These are phyloP conservation scores for Kluyveromyces aestuarii DNA, from an alignment of 805 yeast genomes.

Conservation along the genomic window DNA sequence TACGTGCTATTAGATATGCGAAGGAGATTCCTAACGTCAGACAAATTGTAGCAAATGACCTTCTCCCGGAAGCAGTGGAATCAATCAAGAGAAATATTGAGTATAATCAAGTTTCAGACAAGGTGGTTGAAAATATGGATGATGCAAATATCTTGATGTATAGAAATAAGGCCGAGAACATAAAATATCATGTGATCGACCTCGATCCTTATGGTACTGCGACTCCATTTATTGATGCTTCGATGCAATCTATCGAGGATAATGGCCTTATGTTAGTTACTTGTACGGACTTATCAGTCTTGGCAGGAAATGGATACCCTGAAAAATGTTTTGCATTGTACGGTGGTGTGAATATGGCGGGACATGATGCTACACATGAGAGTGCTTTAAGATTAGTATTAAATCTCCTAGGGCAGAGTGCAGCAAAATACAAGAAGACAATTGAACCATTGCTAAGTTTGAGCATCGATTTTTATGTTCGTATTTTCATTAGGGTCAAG, in stretches of 20 bases:
- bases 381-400: slow-evolving; percentile 82
- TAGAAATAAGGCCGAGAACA: slow-evolving; percentile 30
- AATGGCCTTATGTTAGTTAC: slow-evolving; percentile 85
- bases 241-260: slow-evolving; percentile 73
- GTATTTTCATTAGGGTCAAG: slow-evolving; percentile 72
- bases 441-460: slow-evolving; percentile 82
- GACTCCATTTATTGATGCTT: slow-evolving; percentile 89
- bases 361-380: slow-evolving; percentile 79
- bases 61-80: slow-evolving; percentile 75
- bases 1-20: slow-evolving; percentile 88
- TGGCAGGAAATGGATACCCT: slow-evolving; percentile 94
- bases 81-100: slow-evolving; percentile 65
- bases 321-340: slow-evolving; percentile 93
- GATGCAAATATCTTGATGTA: slow-evolving; percentile 89
- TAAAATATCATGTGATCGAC: slow-evolving; percentile 75
- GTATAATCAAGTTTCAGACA: slow-evolving; percentile 49
- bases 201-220: slow-evolving; percentile 98
- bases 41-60: slow-evolving; percentile 80
- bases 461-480: slow-evolving; percentile 86
- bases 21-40: slow-evolving; percentile 76
- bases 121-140: slow-evolving; percentile 63
- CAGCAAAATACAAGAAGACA: slow-evolving; percentile 80
- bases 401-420: slow-evolving; percentile 64
- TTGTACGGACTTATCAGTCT: slow-evolving; percentile 91
- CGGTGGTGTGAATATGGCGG: slow-evolving; percentile 85